Percentiles rank a stretch among this genome's conserved stretches.
Evolutionary conservation across 768 basidiomycete species (phyloP).

Genomic region (Tricholoma sp.): DNA sequence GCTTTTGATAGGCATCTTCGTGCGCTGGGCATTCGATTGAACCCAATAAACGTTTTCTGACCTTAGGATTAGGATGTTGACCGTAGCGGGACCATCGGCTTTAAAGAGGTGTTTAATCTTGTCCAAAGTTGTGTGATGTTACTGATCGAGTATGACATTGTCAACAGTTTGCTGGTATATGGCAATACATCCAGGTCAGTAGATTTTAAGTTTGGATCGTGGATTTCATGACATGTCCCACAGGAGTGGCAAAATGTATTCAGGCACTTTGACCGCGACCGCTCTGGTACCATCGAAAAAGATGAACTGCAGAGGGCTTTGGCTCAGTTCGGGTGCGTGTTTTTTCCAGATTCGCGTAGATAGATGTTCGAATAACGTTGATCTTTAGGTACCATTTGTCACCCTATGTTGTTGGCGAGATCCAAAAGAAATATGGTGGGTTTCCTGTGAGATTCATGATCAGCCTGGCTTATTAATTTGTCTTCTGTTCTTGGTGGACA

Average conservation of each 20-base stretch:
- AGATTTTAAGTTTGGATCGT: neutral
- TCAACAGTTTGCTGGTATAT: conserved; percentile 60
- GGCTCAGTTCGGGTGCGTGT: conserved; percentile 59
- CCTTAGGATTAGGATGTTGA: conserved; percentile 48
- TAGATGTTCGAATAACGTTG: neutral
- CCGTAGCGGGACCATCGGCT: conserved; percentile 73
- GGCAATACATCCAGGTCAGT: conserved; percentile 71
- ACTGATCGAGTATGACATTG: conserved; percentile 10
- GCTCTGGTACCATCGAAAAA: conserved; percentile 73
- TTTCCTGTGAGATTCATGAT: neutral
- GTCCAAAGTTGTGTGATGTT: conserved; percentile 8
- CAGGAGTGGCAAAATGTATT: conserved; percentile 85
- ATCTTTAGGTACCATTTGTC: conserved; percentile 55
- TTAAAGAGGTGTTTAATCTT: conserved; percentile 55
- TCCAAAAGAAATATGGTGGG: conserved; percentile 80
- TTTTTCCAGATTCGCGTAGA: neutral
- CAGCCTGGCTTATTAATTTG: conserved; percentile 15
- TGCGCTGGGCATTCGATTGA: conserved; percentile 26
- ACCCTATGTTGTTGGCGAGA: conserved; percentile 57
- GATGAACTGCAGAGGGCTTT: conserved; percentile 67
- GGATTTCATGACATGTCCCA: neutral
- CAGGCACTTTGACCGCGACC: conserved; percentile 79
- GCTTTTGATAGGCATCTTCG: conserved; percentile 79
- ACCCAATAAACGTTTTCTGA: neutral
- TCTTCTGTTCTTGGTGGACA: conserved; percentile 42